These are phyloP conservation scores for Eucalyptus lansdowneana DNA, from an alignment of 345 rosid genomes.

Conservation along the genomic window DNA sequence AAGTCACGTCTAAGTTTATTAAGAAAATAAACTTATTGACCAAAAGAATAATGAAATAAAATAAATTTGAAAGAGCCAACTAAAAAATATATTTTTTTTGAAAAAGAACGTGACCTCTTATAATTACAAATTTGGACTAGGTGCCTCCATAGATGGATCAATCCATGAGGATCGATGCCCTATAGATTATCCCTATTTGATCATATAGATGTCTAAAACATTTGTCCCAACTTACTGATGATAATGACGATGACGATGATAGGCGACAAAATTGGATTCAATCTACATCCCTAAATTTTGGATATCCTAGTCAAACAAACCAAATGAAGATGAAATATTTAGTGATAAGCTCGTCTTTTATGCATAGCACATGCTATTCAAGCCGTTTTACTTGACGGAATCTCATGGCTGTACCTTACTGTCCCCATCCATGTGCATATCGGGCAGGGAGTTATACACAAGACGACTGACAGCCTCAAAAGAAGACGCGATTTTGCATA, in stretches of 20 bases:
- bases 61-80: not conserved
- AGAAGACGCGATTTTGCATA: not conserved
- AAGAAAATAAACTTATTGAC: not conserved
- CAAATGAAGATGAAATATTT: not conserved
- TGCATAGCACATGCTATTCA: not conserved
- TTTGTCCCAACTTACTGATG: not conserved
- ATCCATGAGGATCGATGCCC: not conserved
- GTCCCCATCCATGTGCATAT: not conserved
- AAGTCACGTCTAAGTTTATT: not conserved
- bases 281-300: not conserved
- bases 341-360: not conserved
- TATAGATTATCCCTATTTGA: not conserved
- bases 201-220: not conserved
- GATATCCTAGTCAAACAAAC: not conserved
- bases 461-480: not conserved
- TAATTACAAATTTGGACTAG: not conserved
- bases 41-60: not conserved
- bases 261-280: not conserved
- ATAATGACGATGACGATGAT: not conserved
- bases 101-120: not conserved
- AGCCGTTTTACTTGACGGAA: not conserved
- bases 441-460: not conserved
- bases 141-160: not conserved
- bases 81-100: not conserved
- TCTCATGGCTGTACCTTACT: not conserved